Percentiles rank a stretch among this genome's conserved stretches.
Evolutionary conservation across 805 yeast genomes (phyloP).

Genomic region (Yarrowia sp.): DNA sequence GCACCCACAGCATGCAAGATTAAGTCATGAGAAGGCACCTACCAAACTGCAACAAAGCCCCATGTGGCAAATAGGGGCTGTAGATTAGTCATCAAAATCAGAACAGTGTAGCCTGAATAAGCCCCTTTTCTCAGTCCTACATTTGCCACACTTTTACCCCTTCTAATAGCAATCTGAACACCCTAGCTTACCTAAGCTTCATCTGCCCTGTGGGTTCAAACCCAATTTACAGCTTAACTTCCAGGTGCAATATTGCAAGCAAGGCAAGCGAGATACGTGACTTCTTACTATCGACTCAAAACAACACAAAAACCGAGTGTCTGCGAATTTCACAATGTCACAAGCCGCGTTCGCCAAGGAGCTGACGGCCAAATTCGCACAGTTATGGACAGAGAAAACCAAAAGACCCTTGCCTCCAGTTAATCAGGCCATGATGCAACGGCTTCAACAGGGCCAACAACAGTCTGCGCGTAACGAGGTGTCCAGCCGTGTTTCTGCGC

Average conservation of each 20-base stretch:
- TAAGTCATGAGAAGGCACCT: too few relatives aligned
- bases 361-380: constrained; percentile 6
- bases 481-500: not conserved
- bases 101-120: too few relatives aligned
- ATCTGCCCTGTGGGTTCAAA: not conserved
- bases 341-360: not conserved
- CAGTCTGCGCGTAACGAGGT: not conserved
- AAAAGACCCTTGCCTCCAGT: constrained; percentile 7
- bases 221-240: too few relatives aligned
- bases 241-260: too few relatives aligned
- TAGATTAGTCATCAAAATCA: too few relatives aligned
- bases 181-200: not conserved
- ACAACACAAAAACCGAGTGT: too few relatives aligned
- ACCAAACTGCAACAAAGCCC: too few relatives aligned
- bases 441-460: not conserved
- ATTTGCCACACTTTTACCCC: too few relatives aligned
- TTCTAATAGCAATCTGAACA: too few relatives aligned
- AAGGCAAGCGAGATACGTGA: not conserved
- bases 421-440: constrained; percentile 1
- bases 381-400: not conserved
- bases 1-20: too few relatives aligned
- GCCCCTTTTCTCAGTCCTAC: too few relatives aligned
- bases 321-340: not conserved
- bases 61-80: too few relatives aligned
- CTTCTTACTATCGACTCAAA: not conserved